Evolutionary conservation across 495 filamentous ascomycete genomes (phyloP).

Genomic region (Aspergillus haitiensis): DNA sequence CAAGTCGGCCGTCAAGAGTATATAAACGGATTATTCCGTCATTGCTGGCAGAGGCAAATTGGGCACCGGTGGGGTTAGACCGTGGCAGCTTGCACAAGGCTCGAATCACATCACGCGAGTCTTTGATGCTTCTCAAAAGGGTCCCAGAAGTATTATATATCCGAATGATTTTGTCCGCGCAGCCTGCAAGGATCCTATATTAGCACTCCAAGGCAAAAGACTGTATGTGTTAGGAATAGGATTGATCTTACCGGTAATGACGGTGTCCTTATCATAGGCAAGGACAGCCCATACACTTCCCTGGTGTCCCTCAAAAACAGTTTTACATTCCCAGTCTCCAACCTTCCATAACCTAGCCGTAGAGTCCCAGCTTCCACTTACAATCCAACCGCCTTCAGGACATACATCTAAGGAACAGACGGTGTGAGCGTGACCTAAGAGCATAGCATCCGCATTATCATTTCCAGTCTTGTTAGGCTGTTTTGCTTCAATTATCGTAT

Average conservation of each 20-base stretch:
- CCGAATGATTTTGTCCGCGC: constrained; percentile 85
- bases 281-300: constrained; percentile 89
- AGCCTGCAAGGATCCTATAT: constrained; percentile 46
- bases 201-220: neutral
- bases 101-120: constrained; percentile 75
- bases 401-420: constrained; percentile 83
- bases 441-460: constrained; percentile 78
- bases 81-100: constrained; percentile 80
- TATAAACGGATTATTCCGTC: constrained; percentile 84
- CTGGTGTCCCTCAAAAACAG: constrained; percentile 71
- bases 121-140: constrained; percentile 65
- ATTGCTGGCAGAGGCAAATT: constrained; percentile 88
- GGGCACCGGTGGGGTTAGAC: constrained; percentile 73
- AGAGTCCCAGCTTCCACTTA: constrained; percentile 95
- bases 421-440: constrained; percentile 83
- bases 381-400: constrained; percentile 65
- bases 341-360: constrained; percentile 76
- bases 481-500: constrained; percentile 89
- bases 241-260: constrained; percentile 68
- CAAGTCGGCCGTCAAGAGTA: constrained; percentile 69
- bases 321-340: constrained; percentile 72
- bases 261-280: constrained; percentile 72
- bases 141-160: constrained; percentile 71
- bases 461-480: constrained; percentile 61
- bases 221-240: neutral